phyloP scores from a whole-genome alignment of 1,284 basidiomycete genomes.

The Malassezia pachydermatis region DNA sequence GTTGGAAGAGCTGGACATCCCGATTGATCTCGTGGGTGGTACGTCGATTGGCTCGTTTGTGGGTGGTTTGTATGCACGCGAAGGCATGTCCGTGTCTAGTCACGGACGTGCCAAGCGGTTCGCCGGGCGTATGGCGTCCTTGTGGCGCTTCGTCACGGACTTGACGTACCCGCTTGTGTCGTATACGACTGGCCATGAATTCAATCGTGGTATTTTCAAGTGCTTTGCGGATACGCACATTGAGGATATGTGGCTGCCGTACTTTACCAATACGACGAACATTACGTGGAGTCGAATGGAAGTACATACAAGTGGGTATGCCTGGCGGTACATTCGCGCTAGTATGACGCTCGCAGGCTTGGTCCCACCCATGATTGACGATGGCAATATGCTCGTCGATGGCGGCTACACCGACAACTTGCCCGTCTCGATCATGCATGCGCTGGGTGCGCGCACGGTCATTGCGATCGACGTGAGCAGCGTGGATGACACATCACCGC shows the following conservation, averaged over 20 bases:
- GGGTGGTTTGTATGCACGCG: constrained; percentile 88
- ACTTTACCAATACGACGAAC: constrained; percentile 97
- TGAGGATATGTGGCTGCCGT: constrained; percentile 98
- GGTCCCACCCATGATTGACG: constrained; percentile 85
- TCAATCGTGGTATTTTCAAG: constrained; percentile 28
- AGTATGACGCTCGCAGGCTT: constrained; percentile 96
- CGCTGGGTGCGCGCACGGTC: constrained; percentile 80
- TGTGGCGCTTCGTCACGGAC: constrained; percentile 88
- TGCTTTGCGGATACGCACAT: constrained; percentile 52
- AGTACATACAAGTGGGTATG: constrained; percentile 85
- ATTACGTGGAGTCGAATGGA: constrained; percentile 95
- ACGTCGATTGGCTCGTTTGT: constrained; percentile 81
- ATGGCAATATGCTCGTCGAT: constrained; percentile 59
- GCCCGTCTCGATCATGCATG: constrained; percentile 78
- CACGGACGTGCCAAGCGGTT: constrained; percentile 82
- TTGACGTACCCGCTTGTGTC: constrained; percentile 94
- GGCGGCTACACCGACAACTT: constrained; percentile 33
- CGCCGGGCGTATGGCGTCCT: constrained; percentile 77
- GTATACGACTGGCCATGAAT: constrained; percentile 73
- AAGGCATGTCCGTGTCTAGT: constrained; percentile 78
- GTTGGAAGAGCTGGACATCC: constrained; percentile 79
- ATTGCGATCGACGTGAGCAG: constrained; percentile 92
- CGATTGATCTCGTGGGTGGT: constrained; percentile 72
- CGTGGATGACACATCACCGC: constrained; percentile 87
- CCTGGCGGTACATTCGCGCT: constrained; percentile 60